These are phyloP conservation scores for Beauveria sp. DNA, from an alignment of 2,329 filamentous ascomycete genomes.

Conservation along the genomic window DNA sequence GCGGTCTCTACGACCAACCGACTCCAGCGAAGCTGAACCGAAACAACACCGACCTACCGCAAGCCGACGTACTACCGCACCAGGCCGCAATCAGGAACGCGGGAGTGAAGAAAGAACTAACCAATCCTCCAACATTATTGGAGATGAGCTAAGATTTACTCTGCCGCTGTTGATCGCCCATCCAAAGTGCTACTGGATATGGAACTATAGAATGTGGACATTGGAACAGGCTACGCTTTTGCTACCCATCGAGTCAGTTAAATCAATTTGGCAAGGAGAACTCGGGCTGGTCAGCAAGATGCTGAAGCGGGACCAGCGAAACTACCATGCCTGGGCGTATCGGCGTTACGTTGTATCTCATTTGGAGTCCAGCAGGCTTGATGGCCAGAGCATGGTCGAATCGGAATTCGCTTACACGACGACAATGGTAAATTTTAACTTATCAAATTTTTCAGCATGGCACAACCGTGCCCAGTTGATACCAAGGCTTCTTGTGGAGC, in stretches of 20 bases:
- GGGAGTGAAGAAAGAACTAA: conserved; percentile 26
- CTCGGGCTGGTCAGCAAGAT: conserved; percentile 79
- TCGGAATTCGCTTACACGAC: conserved; percentile 84
- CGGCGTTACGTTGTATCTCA: conserved; percentile 69
- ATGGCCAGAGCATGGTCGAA: conserved; percentile 60
- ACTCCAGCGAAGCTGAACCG: conserved; percentile 43
- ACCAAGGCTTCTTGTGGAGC: conserved; percentile 63
- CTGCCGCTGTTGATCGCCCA: conserved; percentile 76
- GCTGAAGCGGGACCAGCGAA: conserved; percentile 76
- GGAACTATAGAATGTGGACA: conserved; percentile 90
- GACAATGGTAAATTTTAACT: conserved; percentile 73
- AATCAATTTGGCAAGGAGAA: conserved; percentile 74
- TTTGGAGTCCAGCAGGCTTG: conserved; percentile 53
- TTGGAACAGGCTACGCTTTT: conserved; percentile 62
- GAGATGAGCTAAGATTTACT: conserved; percentile 71
- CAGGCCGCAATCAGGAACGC: not conserved
- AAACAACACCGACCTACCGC: conserved; percentile 29
- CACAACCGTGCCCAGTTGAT: conserved; percentile 84
- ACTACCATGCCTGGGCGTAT: conserved; percentile 97
- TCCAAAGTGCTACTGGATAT: conserved; percentile 99
- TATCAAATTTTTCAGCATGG: conserved; percentile 98
- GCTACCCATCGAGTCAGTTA: conserved; percentile 48
- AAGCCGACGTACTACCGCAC: not conserved
- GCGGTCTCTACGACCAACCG: conserved; percentile 50
- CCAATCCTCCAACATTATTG: conserved; percentile 42